phyloP scores from a whole-genome alignment of 1,284 basidiomycete genomes.

The Cutaneotrichosporon cyanovorans region DNA sequence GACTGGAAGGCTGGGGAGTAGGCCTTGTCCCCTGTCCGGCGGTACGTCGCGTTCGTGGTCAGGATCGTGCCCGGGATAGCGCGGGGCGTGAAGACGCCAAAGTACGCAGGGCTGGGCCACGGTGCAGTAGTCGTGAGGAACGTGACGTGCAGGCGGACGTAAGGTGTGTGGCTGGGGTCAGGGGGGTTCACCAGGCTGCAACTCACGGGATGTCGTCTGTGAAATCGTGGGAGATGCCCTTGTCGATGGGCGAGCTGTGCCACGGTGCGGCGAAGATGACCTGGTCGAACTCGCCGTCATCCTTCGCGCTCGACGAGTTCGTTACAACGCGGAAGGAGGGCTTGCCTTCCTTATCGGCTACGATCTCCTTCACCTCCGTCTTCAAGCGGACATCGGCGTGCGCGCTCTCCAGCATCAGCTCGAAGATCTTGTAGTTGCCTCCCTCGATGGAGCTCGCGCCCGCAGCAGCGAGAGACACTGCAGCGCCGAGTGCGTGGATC shows the following conservation, averaged over 20 bases:
- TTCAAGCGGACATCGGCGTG: constrained; percentile 62
- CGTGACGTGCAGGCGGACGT: constrained; percentile 81
- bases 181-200: background rate
- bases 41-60: constrained; percentile 45
- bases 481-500: constrained; percentile 74
- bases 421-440: constrained; percentile 82
- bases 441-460: constrained; percentile 63
- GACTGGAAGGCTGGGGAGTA: constrained; percentile 71
- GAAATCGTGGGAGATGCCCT: constrained; percentile 12
- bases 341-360: constrained; percentile 1
- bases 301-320: constrained; percentile 3
- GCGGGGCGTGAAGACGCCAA: constrained; percentile 52
- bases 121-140: constrained; percentile 69
- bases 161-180: constrained; percentile 52
- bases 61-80: constrained; percentile 61
- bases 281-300: constrained; percentile 30
- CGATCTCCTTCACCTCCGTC: constrained; percentile 52
- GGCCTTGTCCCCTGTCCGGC: background rate
- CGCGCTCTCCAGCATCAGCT: constrained; percentile 65
- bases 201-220: constrained; percentile 16
- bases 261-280: constrained; percentile 44
- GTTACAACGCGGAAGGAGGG: constrained; percentile 3
- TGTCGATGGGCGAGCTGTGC: constrained; percentile 22
- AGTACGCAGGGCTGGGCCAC: constrained; percentile 61
- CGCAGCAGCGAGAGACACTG: constrained; percentile 63